Evolutionary conservation across 2,329 filamentous ascomycete species (phyloP), one percentile per base, ranked within the genome.

Genomic region (Cyclaneusma minus): DNA sequence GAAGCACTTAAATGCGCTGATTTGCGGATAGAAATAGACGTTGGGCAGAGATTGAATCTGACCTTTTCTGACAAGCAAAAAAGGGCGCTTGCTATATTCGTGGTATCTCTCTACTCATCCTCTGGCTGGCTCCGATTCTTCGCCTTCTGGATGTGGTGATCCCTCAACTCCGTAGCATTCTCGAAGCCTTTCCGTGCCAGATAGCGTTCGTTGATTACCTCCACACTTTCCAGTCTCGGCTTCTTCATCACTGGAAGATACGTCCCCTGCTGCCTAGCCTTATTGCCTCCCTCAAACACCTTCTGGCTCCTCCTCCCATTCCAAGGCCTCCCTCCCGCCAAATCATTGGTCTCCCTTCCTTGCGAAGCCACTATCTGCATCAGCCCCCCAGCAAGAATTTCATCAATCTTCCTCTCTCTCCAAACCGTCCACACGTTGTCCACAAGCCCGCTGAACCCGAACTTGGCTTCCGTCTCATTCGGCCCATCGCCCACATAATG

Each of bases 331-430:
- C 23, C 18, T 23, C 21, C 3, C 11, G 28, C 40, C 22, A 44
- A 17, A 7, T 43, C 35, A 4, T 14, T 15, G 6, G 36, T 22
- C 4, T 30, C 26, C 6, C 28, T 32, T 12, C 54, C 54, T 37
- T 62, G 58, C 2, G 35, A 41, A 14, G 60, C 52, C 6, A 69
- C 54, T 22, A 75, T 52, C 41, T 80, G 68, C 32, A 95, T 57
- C 26, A 98, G 55, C 38, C 71, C 68, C 32, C 68, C 73, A 0
- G 82, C 72, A 29, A 98, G 59, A 27, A 92, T 58, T 59, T 95
- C 89, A 43, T 95, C 84, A 38, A 95, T 80, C 59, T 93, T 93
- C 28, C 68, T 62, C 44, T 73, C 68, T 32, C 81, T 68, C 87
- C 89, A 98, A 13, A 72, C 56, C 33, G 65, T 60, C 89, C 89